Conservation (phyloP, 1,139 yeast species). For the Kazachstania sp. region DNA sequence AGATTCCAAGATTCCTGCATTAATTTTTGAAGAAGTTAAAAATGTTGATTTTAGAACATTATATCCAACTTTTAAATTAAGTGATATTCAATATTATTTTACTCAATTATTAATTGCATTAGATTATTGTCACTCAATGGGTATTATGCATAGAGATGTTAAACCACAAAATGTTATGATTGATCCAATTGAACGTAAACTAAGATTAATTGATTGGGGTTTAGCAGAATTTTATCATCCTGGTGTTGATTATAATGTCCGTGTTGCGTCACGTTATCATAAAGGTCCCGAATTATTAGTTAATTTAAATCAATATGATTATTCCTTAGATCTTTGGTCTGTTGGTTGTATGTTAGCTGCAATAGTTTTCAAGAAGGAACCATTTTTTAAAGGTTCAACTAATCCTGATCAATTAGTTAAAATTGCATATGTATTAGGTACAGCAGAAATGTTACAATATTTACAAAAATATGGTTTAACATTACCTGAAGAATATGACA, state of each 20-base stretch:
- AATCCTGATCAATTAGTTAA: slow-evolving; percentile 75
- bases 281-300: slow-evolving; percentile 75
- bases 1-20: slow-evolving; percentile 63
- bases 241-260: slow-evolving; percentile 68
- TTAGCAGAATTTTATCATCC: slow-evolving; percentile 74
- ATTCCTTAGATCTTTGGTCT: slow-evolving; percentile 73
- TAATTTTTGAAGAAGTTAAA: slow-evolving; percentile 61
- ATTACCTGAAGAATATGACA: slow-evolving; percentile 59
- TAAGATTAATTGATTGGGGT: slow-evolving; percentile 78
- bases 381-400: slow-evolving; percentile 70
- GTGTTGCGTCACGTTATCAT: slow-evolving; percentile 74
- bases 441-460: slow-evolving; percentile 55
- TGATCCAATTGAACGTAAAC: slow-evolving; percentile 53
- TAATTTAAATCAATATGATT: slow-evolving; percentile 67
- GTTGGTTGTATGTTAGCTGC: slow-evolving; percentile 78
- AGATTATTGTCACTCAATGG: slow-evolving; percentile 74
- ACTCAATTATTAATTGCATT: slow-evolving; percentile 60
- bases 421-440: slow-evolving; percentile 68
- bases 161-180: slow-evolving; percentile 83
- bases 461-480: slow-evolving; percentile 52
- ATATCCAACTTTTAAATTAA: slow-evolving; percentile 55
- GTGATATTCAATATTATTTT: slow-evolving; percentile 63
- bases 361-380: slow-evolving; percentile 66
- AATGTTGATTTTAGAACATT: slow-evolving; percentile 65
- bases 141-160: slow-evolving; percentile 76